Base-by-base conservation (phyloP, 2,329 filamentous ascomycete species). In the Xylaria polymorpha region DNA sequence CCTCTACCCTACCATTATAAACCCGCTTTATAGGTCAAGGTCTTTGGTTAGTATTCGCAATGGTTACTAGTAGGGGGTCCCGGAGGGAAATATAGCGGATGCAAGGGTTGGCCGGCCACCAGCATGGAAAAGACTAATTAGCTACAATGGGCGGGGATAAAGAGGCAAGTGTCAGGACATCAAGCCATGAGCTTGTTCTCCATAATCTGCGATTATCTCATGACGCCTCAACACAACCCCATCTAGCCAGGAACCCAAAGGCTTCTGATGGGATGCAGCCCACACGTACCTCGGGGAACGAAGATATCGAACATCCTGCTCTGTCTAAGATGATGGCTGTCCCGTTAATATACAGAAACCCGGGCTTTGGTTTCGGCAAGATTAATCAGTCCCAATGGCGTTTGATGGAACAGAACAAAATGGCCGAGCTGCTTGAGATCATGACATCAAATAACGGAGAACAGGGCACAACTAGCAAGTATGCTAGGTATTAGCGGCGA, bases 101-200 rank as follows among this genome's bases (percentile, higher is more conserved):
- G 12, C 64, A 67, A 64, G 67, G 67, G 48, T 51, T n/a, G 50
- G 35, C 37, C 39, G 29, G 62, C 61, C 41, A 56, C 35, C 3
- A 44, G 46, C 35, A 22, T 58, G 12, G 29, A 22, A 53, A 60
- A 51, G 48, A 48, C 55, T 61, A 67, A 69, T 67, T 69, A 63
- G 60, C 64, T 39, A 39, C 5, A 12, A 20, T 58, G 15, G 44
- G 58, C 41, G 63, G 67, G 67, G 25, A 29, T 29, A 59, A 60
- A 25, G 20, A 29, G 25, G 48, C 35, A 64, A 37, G 39, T 1
- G 12, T 39, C n/a, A 50, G 32, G 60, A 29, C 32, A 46, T 58
- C 37, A 37, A 35, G 35, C 39, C 44, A 57, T 63, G 39, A 43
- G n/a, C 39, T 29, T 60, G 29, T 41, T 59, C 15, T 41, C 39